These are phyloP conservation scores for Neurospora tetrasperma DNA, from an alignment of 495 filamentous ascomycete species.

Conservation along the genomic window DNA sequence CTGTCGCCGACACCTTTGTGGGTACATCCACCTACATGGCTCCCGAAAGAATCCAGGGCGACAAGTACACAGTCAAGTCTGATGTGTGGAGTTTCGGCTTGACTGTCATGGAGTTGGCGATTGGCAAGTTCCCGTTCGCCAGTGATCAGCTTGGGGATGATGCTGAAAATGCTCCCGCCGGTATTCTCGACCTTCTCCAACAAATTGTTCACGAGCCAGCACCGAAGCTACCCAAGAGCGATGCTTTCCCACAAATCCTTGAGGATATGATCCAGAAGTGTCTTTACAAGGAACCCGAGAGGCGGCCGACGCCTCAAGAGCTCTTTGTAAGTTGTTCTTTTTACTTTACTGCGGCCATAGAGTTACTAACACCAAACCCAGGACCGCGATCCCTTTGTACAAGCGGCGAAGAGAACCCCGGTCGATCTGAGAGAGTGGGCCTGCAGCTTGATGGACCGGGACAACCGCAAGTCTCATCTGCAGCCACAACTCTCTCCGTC, in stretches of 20 bases:
- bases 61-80: constrained; percentile 93
- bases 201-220: constrained; percentile 96
- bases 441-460: constrained; percentile 75
- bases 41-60: constrained; percentile 91
- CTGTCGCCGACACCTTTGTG: constrained; percentile 94
- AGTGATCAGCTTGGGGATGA: constrained; percentile 52
- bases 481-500: constrained; percentile 53
- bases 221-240: constrained; percentile 86
- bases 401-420: constrained; percentile 86
- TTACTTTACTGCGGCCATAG: background rate
- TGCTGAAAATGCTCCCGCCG: constrained; percentile 68
- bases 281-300: constrained; percentile 74
- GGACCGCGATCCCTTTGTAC: constrained; percentile 88
- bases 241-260: constrained; percentile 87
- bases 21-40: constrained; percentile 99
- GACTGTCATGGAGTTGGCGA: constrained; percentile 90
- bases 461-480: constrained; percentile 88
- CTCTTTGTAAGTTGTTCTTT: constrained; percentile 48
- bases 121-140: constrained; percentile 92
- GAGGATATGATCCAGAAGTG: constrained; percentile 97
- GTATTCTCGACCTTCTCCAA: constrained; percentile 91
- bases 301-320: constrained; percentile 83
- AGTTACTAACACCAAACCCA: constrained; percentile 26
- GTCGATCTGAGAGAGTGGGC: constrained; percentile 88
- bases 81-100: constrained; percentile 99